These are phyloP conservation scores for Gnetum montanum DNA, from an alignment of 75 land plant genomes.

Conservation along the genomic window DNA sequence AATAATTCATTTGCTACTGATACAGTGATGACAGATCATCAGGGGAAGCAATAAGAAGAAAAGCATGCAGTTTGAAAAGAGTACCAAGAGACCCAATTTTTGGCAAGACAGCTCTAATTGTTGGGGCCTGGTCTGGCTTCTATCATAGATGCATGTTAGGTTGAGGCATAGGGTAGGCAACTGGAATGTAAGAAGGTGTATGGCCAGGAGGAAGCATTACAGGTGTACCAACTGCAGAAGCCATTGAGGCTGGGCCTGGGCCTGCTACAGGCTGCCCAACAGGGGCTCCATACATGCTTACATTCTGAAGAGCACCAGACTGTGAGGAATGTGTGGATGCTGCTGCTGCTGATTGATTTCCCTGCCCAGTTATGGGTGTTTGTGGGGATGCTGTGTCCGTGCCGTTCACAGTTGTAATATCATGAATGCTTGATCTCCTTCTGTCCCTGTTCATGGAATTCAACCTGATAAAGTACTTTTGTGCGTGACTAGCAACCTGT, in stretches of 20 bases:
- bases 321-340: slow-evolving; percentile 15
- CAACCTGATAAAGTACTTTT: slow-evolving; percentile 71
- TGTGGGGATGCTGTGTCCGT: slow-evolving; percentile 29
- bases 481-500: slow-evolving; percentile 90
- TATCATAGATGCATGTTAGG: slow-evolving; percentile 26
- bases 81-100: too few species aligned
- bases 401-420: slow-evolving; percentile 62
- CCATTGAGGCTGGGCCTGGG: slow-evolving; percentile 21
- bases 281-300: slow-evolving; percentile 12
- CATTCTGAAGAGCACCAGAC: background rate
- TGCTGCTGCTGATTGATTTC: slow-evolving; percentile 6
- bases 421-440: slow-evolving; percentile 73
- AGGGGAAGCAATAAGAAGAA: too few species aligned
- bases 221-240: slow-evolving; percentile 54
- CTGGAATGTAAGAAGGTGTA: slow-evolving; percentile 36
- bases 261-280: slow-evolving; percentile 19
- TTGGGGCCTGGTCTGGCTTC: too few species aligned
- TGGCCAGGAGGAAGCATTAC: slow-evolving; percentile 55
- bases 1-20: too few species aligned
- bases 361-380: slow-evolving; percentile 49
- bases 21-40: too few species aligned
- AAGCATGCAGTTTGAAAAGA: too few species aligned
- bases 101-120: too few species aligned
- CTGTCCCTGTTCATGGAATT: slow-evolving; percentile 69
- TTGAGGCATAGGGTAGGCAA: slow-evolving; percentile 41